Evolutionary conservation across 495 filamentous ascomycete species (phyloP).

Genomic region (Penicillium paxilli): DNA sequence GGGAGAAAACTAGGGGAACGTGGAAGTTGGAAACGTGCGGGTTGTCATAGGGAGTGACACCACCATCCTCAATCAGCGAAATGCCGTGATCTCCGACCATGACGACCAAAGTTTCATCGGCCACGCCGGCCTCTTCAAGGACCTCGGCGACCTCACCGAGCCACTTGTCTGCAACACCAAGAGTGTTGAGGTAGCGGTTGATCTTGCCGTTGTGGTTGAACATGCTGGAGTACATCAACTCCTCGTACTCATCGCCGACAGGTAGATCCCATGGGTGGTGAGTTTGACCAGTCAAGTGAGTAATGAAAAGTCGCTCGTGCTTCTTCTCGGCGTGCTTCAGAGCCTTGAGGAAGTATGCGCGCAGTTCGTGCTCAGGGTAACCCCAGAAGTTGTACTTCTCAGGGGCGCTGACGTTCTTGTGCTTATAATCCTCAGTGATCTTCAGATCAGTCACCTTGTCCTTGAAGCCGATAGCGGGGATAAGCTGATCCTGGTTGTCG

Average conservation of each 20-base stretch:
- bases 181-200: constrained; percentile 41
- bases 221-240: constrained; percentile 24
- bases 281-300: constrained; percentile 42
- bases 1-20: constrained; percentile 41
- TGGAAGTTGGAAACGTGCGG: constrained; percentile 40
- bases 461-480: constrained; percentile 32
- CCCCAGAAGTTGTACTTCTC: constrained; percentile 44
- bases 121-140: constrained; percentile 37
- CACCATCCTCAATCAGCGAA: constrained; percentile 31
- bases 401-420: constrained; percentile 11
- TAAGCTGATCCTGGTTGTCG: constrained; percentile 25
- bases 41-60: constrained; percentile 37
- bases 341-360: constrained; percentile 37
- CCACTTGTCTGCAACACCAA: constrained; percentile 40
- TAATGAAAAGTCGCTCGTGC: constrained; percentile 40
- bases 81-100: constrained; percentile 44
- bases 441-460: constrained; percentile 27
- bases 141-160: constrained; percentile 32
- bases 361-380: constrained; percentile 37
- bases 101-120: constrained; percentile 44
- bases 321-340: constrained; percentile 33
- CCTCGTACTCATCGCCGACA: constrained; percentile 25
- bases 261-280: constrained; percentile 45
- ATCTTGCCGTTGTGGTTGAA: constrained; percentile 19
- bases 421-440: constrained; percentile 29